Evolutionary conservation across 805 yeast genomes (phyloP).

Genomic region (Cyberlindnera mrakii): DNA sequence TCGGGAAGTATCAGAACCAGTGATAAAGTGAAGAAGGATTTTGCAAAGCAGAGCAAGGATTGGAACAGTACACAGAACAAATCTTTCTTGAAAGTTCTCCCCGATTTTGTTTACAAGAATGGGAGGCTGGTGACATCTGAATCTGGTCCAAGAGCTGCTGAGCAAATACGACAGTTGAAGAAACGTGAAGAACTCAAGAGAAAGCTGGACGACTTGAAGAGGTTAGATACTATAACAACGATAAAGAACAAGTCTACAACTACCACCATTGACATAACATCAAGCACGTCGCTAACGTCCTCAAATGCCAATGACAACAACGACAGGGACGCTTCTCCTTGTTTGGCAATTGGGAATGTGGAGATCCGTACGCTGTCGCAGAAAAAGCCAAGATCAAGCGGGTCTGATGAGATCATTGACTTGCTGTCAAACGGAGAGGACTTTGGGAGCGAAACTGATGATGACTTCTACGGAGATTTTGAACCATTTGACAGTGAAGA

Average conservation of each 20-base stretch:
- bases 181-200: not conserved
- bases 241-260: no score
- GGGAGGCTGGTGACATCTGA: not conserved
- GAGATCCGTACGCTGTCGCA: not conserved
- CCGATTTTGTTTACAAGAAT: constrained; percentile 24
- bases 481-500: constrained; percentile 6
- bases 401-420: constrained; percentile 1
- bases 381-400: not conserved
- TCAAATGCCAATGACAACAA: no score
- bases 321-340: no score
- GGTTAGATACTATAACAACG: no score
- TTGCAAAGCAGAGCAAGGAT: constrained; percentile 50
- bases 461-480: constrained; percentile 5
- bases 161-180: not conserved
- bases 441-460: not conserved
- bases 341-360: no score
- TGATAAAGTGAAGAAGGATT: constrained; percentile 41
- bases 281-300: no score
- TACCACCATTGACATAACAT: no score
- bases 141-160: not conserved
- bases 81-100: constrained; percentile 56
- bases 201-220: not conserved
- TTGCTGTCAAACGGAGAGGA: constrained; percentile 3
- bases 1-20: constrained; percentile 72
- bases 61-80: constrained; percentile 17